phyloP scores from a whole-genome alignment of 495 filamentous ascomycete species.

The Penicillium alfredii region DNA sequence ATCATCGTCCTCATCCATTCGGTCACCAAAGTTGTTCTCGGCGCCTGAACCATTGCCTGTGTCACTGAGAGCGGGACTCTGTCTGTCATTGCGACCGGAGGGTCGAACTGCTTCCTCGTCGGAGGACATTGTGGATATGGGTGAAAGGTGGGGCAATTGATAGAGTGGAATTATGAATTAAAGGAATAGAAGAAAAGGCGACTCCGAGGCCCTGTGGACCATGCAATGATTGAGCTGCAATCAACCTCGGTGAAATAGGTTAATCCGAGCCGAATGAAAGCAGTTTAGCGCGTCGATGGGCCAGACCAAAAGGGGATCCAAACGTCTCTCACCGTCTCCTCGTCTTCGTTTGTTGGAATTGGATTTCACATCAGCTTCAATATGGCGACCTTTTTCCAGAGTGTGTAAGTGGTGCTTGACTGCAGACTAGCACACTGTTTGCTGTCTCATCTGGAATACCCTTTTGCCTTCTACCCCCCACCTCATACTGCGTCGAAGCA shows the following conservation, averaged over 20 bases:
- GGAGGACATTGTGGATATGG: slow-evolving; percentile 23
- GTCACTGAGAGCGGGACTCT: slow-evolving; percentile 31
- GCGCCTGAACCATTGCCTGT: slow-evolving; percentile 17
- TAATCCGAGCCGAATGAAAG: slow-evolving; percentile 18
- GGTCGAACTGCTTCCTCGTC: slow-evolving; percentile 42
- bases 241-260: not conserved
- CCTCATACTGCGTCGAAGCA: slow-evolving; percentile 20
- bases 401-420: slow-evolving; percentile 57
- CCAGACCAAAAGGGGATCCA: slow-evolving; percentile 24
- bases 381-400: slow-evolving; percentile 76
- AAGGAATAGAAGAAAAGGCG: slow-evolving; percentile 1
- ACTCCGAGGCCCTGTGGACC: not conserved
- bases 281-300: slow-evolving; percentile 21
- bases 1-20: slow-evolving; percentile 44
- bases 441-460: too few species aligned
- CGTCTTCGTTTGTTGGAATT: too few species aligned
- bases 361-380: slow-evolving; percentile 18
- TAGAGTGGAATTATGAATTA: not conserved
- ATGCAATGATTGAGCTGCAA: not conserved
- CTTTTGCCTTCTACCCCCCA: too few species aligned
- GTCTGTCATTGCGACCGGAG: slow-evolving; percentile 28
- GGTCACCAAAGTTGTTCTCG: slow-evolving; percentile 27
- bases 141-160: not conserved
- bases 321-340: slow-evolving; percentile 1
- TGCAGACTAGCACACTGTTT: too few species aligned